Evolutionary conservation across 129 eudicot genomes (phyloP), one percentile per base, ranked within the genome.

Genomic region (Kitagawia praeruptora): DNA sequence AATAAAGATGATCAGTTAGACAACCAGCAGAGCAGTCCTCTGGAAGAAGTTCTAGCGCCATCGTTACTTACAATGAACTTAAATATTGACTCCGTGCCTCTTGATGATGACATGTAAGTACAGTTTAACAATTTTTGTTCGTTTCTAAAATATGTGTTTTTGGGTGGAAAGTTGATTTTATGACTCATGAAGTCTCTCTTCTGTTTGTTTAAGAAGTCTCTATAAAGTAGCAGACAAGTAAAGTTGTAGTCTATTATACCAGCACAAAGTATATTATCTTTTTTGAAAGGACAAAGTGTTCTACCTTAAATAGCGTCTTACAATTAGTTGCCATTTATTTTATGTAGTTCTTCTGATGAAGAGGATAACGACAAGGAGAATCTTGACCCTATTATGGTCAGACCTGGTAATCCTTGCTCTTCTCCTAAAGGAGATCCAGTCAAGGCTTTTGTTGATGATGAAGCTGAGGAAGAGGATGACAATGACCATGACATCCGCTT

Each of bases 391-490:
- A 85, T 34, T 61, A 79, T 54, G n/a, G 48, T 61, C 76, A 67
- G 51, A 41, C 39, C 74, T 37, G 76, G 21, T 37, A 72, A 80
- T 49, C 79, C 70, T 41, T 44, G 78, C 76, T 80, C 90, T 69
- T 79, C 85, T 77, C 91, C 93, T 41, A 85, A 56, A 78, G 98
- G 97, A 63, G 98, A 88, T 80, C 93, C 89, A 23, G 97, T 84
- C 15, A 89, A 89, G 85, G 84, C 86, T 73, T 93, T 91, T 84
- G 85, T 93, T 78, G 98, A 93, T 75, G 96, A 89, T 63, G 98
- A 93, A 78, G 98, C 97, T 61, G 90, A 85, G 84, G 98, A 89
- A 85, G 98, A 91, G 84, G 93, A 93, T 79, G 93, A 90, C 25
- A 91, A 97, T 84, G 98, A 93, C 81, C 78, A 93, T 70, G 98